Base-by-base conservation (phyloP, 2,329 filamentous ascomycete genomes). In the Zymoseptoria ardabiliae region DNA sequence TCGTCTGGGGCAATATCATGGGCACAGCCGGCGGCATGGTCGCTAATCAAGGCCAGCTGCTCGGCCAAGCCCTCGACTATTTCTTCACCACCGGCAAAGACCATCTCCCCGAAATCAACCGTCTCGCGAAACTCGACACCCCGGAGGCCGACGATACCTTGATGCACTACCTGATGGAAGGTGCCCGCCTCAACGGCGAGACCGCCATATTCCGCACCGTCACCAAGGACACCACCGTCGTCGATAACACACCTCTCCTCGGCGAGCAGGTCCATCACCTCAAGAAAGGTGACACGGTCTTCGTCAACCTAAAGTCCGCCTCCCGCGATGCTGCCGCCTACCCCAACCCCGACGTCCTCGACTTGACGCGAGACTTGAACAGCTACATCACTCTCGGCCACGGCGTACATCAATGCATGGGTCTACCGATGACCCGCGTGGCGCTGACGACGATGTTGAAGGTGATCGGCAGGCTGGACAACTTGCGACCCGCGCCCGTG, bases 1-100 rank as follows among this genome's bases (percentile, higher is more conserved):
- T 84, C 23, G 81, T 83, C 28, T 83, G 79, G 78, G 79, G 79
- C 49, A 79, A 84, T 57, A 79, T 85, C 57, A 75, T 85, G 50
- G 81, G 81, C 30, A 84, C 82, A 0, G 81, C 81, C 0, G 81
- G 79, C 23, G 80, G 80, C 45, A 80, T 81, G 72, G 80, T 83
- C 3, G 75, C 79, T 2, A 84, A 82, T 58, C 82, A 85, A 66
- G 81, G 79, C 7, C 81, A 84, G 60, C 76, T 84, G 21, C 83
- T 85, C 65, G 79, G 75, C 0, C 82, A 85, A 63, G 81, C 77
- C 23, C 69, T 85, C 54, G 83, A 85, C 65, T 82, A 79, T 68
- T 84, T 82, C 69, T 74, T 85, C 52, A 75, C 76, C 3, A 71
- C 75, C 77, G 81, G 80, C 35, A 70, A 73, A 3, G 64, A 74